Evolutionary conservation across 768 basidiomycete genomes (phyloP), one percentile per base, ranked within the genome.

Genomic region (Terana coerulea): DNA sequence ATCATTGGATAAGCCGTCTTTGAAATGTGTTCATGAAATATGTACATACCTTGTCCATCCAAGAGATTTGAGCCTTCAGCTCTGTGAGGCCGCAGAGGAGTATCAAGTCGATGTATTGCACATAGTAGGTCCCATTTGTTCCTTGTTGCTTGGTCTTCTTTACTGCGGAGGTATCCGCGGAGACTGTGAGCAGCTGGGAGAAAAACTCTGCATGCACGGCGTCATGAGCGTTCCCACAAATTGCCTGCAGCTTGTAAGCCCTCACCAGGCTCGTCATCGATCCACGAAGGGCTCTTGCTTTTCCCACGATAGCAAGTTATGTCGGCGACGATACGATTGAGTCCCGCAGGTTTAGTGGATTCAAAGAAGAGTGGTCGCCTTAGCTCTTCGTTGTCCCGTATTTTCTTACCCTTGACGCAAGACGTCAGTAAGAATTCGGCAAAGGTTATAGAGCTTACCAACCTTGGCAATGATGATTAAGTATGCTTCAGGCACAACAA

Each of bases 1-100:
- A n/a, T n/a, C n/a, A n/a, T n/a, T n/a, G n/a, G n/a, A n/a, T n/a
- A n/a, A n/a, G n/a, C n/a, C n/a, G n/a, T n/a, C n/a, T n/a, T n/a
- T n/a, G n/a, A n/a, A n/a, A n/a, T n/a, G n/a, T n/a, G n/a, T n/a
- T n/a, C n/a, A n/a, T 8, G 35, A 19, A 5, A 15, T 15, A 37
- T 6, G 21, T 7, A 41, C 60, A 29, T 31, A 61, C 60, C n/a
- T 61, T 47, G 17, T 77, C 75, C 39, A 56, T 61, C 77, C 77
- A 79, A 9, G 64, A 57, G n/a, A 77, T 68, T 37, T 75, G 72
- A 0, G 75, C 75, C 50, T 75, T 69, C 15, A 78, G 47, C 46
- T 78, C 76, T 0, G 76, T 74, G 26, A 70, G 41, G 0, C 77
- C 77, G 34, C 75, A 74, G 46, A 65, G 67, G 44, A 79, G 54